phyloP scores from a whole-genome alignment of 1,284 basidiomycete genomes.

The Leccinum pachyderme region DNA sequence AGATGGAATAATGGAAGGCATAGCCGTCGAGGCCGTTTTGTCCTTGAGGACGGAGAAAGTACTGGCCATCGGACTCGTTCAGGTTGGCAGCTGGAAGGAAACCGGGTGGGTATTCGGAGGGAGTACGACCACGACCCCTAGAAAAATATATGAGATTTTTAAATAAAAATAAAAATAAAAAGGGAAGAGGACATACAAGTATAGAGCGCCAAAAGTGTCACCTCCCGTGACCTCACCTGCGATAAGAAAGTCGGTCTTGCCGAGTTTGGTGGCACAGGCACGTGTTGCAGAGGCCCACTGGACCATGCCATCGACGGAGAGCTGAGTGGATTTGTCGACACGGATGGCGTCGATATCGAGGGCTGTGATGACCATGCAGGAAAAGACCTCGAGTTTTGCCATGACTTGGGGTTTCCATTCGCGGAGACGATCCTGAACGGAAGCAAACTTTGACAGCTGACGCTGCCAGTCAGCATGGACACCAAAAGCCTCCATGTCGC shows the following conservation, averaged over 20 bases:
- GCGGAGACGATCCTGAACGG: slow-evolving; percentile 89
- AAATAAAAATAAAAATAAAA: background rate
- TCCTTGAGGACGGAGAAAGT: slow-evolving; percentile 71
- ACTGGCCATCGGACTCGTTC: slow-evolving; percentile 60
- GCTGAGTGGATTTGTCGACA: slow-evolving; percentile 91
- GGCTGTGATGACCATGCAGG: slow-evolving; percentile 82
- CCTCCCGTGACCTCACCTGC: slow-evolving; percentile 94
- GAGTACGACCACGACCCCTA: slow-evolving; percentile 84
- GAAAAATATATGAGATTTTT: background rate
- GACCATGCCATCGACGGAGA: slow-evolving; percentile 79
- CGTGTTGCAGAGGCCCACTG: slow-evolving; percentile 74
- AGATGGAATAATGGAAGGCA: slow-evolving; percentile 91
- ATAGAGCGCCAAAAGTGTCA: slow-evolving; percentile 84
- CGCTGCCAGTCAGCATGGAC: slow-evolving; percentile 92
- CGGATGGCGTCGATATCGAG: slow-evolving; percentile 91
- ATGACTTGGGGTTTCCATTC: slow-evolving; percentile 83
- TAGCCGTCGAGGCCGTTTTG: slow-evolving; percentile 69
- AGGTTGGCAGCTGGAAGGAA: slow-evolving; percentile 68
- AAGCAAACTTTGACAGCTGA: slow-evolving; percentile 91
- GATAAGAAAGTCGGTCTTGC: slow-evolving; percentile 87
- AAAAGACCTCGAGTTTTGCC: slow-evolving; percentile 72
- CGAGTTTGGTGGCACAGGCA: slow-evolving; percentile 64
- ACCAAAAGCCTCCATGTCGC: slow-evolving; percentile 95
- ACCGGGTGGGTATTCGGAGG: slow-evolving; percentile 59
- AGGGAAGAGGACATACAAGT: slow-evolving; percentile 54